These are phyloP conservation scores for Calonectria pauciramosa DNA, from an alignment of 2,329 filamentous ascomycete species.

Conservation along the genomic window DNA sequence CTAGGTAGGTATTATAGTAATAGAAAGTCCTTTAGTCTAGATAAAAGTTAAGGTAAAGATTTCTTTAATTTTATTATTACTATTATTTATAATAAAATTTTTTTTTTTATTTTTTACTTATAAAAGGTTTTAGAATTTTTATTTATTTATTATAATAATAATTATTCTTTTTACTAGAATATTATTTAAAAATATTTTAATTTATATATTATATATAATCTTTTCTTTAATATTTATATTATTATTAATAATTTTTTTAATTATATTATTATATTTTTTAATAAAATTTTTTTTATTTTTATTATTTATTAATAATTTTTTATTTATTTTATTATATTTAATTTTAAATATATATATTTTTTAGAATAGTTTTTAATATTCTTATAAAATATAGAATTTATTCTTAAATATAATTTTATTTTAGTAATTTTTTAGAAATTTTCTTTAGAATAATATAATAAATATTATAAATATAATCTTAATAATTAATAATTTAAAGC, in stretches of 20 bases:
- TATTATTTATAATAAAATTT: background rate
- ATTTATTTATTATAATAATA: background rate
- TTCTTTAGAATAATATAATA: background rate
- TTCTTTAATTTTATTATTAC: background rate
- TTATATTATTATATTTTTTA: background rate
- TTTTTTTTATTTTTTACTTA: background rate
- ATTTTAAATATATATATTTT: background rate
- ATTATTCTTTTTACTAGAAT: background rate
- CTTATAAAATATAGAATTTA: background rate
- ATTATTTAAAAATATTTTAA: background rate
- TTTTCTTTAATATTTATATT: background rate
- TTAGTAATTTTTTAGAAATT: background rate
- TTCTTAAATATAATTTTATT: background rate
- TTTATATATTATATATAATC: background rate
- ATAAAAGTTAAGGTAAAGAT: background rate
- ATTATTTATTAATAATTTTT: background rate
- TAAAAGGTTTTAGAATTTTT: background rate
- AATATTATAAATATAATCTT: background rate
- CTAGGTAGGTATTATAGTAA: background rate
- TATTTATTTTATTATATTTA: background rate
- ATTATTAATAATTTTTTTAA: background rate
- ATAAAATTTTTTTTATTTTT: background rate
- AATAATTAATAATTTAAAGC: background rate
- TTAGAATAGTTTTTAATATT: background rate
- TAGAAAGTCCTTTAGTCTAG: background rate